Percentiles rank a stretch among this genome's conserved stretches.
phyloP scores from a whole-genome alignment of 164 flowering plant species.

The Protea cynaroides region DNA sequence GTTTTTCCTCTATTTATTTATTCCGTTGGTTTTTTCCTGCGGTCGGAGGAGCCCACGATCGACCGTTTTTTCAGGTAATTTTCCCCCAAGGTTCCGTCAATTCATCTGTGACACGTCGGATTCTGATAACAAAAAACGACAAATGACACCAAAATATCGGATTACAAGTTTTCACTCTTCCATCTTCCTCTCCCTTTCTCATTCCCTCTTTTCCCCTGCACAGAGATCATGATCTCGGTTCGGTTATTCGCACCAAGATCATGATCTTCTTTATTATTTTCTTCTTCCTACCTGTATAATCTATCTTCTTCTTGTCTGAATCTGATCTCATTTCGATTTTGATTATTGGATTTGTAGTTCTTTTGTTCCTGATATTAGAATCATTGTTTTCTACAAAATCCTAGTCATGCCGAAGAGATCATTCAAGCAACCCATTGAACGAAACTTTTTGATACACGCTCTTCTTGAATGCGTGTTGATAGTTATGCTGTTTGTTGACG shows the following conservation, averaged over 20 bases:
- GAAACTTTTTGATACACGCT: constrained; percentile 52
- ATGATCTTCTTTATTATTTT: constrained; percentile 30
- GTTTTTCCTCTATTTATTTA: too few species aligned
- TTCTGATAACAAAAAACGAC: constrained; percentile 19
- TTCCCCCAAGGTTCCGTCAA: background rate
- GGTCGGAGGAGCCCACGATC: constrained; percentile 8
- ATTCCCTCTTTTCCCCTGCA: background rate
- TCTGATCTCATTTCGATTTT: background rate
- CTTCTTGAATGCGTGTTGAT: constrained; percentile 78
- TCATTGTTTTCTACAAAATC: background rate
- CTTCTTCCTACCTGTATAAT: background rate
- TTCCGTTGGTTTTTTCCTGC: background rate
- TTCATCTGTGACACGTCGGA: background rate
- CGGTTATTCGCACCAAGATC: constrained; percentile 24
- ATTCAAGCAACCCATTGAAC: constrained; percentile 41
- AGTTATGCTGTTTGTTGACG: constrained; percentile 54
- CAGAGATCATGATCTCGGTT: constrained; percentile 43
- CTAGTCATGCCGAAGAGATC: constrained; percentile 28
- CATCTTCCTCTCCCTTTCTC: background rate
- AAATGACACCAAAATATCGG: background rate
- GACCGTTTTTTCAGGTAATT: constrained; percentile 45
- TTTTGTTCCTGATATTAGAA: background rate
- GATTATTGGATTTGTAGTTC: background rate
- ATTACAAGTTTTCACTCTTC: constrained; percentile 9
- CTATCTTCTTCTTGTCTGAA: background rate